phyloP scores from a whole-genome alignment of 2,329 filamentous ascomycete genomes.

The Colletotrichum sidae region DNA sequence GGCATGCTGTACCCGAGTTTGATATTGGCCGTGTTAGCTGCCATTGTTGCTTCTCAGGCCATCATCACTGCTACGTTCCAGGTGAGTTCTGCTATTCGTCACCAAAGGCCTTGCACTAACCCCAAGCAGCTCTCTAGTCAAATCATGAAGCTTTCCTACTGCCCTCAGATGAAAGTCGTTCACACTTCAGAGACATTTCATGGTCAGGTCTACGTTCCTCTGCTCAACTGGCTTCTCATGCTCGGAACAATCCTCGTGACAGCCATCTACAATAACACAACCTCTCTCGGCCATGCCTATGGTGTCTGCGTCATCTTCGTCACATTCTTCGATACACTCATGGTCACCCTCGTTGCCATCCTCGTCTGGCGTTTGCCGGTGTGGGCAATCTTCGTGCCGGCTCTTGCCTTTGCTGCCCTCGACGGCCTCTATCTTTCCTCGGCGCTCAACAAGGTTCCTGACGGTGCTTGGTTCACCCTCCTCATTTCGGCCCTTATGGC shows the following conservation, averaged over 20 bases:
- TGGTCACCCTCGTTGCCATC: slow-evolving; percentile 78
- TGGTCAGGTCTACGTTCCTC: slow-evolving; percentile 81
- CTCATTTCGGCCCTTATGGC: slow-evolving; percentile 72
- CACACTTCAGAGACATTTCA: slow-evolving; percentile 79
- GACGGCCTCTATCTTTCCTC: slow-evolving; percentile 79
- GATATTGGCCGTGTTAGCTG: slow-evolving; percentile 75
- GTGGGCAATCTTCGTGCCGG: slow-evolving; percentile 70
- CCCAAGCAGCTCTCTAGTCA: slow-evolving; percentile 63
- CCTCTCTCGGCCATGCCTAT: slow-evolving; percentile 78
- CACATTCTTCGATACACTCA: slow-evolving; percentile 81
- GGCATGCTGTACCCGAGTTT: slow-evolving; percentile 77
- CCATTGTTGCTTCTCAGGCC: slow-evolving; percentile 81
- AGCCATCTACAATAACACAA: slow-evolving; percentile 80
- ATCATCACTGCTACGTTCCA: slow-evolving; percentile 83
- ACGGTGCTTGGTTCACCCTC: slow-evolving; percentile 83
- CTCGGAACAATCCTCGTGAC: slow-evolving; percentile 80
- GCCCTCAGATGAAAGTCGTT: slow-evolving; percentile 79
- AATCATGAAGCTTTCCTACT: slow-evolving; percentile 78
- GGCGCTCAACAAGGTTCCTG: slow-evolving; percentile 77
- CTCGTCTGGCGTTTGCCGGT: slow-evolving; percentile 77
- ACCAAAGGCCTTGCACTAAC: not conserved
- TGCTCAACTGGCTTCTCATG: slow-evolving; percentile 83
- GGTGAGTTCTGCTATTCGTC: slow-evolving; percentile 45
- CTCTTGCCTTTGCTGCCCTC: slow-evolving; percentile 72
- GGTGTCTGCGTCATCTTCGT: slow-evolving; percentile 85